These are phyloP conservation scores for Rubroboletus pulcherrimus DNA, from an alignment of 768 basidiomycete genomes.

Conservation along the genomic window DNA sequence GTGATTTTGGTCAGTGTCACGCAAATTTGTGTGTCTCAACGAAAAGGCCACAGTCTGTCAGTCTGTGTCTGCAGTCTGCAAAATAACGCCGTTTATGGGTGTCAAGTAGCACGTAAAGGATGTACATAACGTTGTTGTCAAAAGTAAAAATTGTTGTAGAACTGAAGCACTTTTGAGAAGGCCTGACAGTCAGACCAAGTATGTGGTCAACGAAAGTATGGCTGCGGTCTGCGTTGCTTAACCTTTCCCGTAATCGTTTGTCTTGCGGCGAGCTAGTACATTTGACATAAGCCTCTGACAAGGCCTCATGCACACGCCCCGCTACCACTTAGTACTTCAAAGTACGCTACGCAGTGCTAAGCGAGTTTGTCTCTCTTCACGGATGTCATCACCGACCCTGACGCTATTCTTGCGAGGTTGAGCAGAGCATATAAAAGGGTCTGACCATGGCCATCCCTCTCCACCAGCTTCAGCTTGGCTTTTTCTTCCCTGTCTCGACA, in stretches of 20 bases:
- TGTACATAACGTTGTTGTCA: too few relatives aligned
- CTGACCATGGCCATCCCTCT: neutral
- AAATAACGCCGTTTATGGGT: neutral
- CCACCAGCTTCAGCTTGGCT: neutral
- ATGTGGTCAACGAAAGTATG: neutral
- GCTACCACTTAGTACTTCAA: neutral
- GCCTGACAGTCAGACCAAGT: too few relatives aligned
- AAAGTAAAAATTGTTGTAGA: too few relatives aligned
- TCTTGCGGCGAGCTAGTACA: neutral
- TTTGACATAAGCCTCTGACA: neutral
- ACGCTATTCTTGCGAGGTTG: neutral
- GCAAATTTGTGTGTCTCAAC: neutral
- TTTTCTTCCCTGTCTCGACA: neutral
- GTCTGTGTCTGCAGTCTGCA: too few relatives aligned
- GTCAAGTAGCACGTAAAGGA: too few relatives aligned
- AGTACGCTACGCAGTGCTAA: neutral
- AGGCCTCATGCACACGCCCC: neutral
- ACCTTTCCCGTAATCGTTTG: neutral
- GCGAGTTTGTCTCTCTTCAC: conserved; percentile 4
- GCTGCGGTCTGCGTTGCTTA: neutral
- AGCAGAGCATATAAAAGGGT: conserved; percentile 9
- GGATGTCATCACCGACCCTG: neutral
- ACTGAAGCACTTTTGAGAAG: neutral
- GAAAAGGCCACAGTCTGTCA: neutral
- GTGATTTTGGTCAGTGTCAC: neutral